These are phyloP conservation scores for Quercus alba DNA, from an alignment of 306 rosid species.

Conservation along the genomic window DNA sequence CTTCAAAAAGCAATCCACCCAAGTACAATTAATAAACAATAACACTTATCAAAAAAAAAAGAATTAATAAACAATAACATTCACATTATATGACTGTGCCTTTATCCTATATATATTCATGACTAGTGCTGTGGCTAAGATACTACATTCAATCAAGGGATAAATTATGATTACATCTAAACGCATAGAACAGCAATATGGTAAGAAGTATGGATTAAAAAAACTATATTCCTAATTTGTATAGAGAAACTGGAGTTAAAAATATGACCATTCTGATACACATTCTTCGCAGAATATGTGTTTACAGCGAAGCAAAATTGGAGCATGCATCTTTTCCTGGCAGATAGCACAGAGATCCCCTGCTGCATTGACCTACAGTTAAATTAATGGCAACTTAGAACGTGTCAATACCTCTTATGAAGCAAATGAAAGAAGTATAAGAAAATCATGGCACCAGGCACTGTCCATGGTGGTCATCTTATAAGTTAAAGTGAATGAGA, in stretches of 20 bases:
- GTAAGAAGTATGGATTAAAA: neutral
- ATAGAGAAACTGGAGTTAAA: neutral
- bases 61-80: no score
- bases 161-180: neutral
- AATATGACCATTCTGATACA: slow-evolving; percentile 82
- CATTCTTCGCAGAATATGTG: slow-evolving; percentile 99
- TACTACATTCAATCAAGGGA: neutral
- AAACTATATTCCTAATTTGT: slow-evolving; percentile 6
- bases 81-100: no score
- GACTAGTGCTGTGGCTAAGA: no score
- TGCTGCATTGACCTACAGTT: slow-evolving; percentile 75
- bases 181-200: neutral
- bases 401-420: neutral
- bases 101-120: no score
- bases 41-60: no score
- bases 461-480: neutral
- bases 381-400: slow-evolving; percentile 4
- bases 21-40: no score
- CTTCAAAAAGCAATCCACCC: no score
- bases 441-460: neutral
- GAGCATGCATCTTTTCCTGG: slow-evolving; percentile 99
- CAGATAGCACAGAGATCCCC: slow-evolving; percentile 99
- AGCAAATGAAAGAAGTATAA: neutral
- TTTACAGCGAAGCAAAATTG: slow-evolving; percentile 85
- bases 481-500: neutral